Evolutionary conservation across 345 rosid genomes (phyloP).

Genomic region (Adansonia digitata): DNA sequence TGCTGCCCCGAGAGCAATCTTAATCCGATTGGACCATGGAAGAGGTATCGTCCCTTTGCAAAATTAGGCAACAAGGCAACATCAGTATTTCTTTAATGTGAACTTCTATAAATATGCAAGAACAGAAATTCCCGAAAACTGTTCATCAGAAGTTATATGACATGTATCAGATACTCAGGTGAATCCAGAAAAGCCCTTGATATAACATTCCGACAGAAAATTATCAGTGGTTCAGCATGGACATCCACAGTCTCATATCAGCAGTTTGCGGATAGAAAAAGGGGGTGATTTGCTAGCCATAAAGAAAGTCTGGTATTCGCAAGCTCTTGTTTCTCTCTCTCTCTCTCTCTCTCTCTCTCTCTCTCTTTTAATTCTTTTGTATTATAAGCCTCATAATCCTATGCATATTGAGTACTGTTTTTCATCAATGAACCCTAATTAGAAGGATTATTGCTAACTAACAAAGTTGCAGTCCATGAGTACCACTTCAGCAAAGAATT

Average conservation of each 20-base stretch:
- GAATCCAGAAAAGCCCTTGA: background rate
- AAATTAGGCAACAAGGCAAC: constrained; percentile 16
- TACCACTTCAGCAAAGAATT: background rate
- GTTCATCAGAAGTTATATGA: background rate
- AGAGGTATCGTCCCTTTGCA: constrained; percentile 72
- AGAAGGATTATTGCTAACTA: background rate
- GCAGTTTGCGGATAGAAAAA: too few species aligned
- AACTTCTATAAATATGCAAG: background rate
- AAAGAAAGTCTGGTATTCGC: too few species aligned
- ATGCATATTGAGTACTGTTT: too few species aligned
- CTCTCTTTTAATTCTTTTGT: too few species aligned
- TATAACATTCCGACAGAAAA: background rate
- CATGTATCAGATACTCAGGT: background rate
- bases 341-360: too few species aligned
- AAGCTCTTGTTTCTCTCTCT: too few species aligned
- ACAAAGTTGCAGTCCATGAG: background rate
- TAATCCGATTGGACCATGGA: constrained; percentile 78
- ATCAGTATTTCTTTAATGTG: constrained; percentile 20
- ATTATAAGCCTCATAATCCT: too few species aligned
- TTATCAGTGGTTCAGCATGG: too few species aligned
- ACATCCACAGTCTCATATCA: too few species aligned
- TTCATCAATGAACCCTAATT: too few species aligned
- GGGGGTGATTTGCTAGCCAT: too few species aligned
- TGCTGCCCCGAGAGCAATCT: constrained; percentile 93
- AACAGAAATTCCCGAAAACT: background rate